These are phyloP conservation scores for Chenopodium quinoa DNA, from an alignment of 148 eudicot species.

Conservation along the genomic window DNA sequence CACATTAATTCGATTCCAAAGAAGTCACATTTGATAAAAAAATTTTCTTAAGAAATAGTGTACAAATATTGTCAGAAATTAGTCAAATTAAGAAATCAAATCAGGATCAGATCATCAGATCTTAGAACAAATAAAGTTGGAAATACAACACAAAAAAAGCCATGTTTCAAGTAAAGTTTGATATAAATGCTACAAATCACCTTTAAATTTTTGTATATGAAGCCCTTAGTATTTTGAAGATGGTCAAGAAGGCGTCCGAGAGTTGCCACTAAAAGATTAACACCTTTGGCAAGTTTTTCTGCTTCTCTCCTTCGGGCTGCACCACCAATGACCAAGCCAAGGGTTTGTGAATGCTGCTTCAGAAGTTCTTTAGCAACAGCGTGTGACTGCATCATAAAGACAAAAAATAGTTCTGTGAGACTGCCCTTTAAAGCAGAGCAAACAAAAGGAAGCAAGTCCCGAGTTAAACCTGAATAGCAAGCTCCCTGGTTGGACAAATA, in stretches of 20 bases:
- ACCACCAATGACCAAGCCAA: slow-evolving; percentile 93
- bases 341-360: slow-evolving; percentile 83
- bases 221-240: slow-evolving; percentile 80
- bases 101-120: too few relatives aligned
- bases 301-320: slow-evolving; percentile 69
- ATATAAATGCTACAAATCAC: slow-evolving; percentile 24
- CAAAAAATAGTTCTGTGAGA: not conserved
- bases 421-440: not conserved
- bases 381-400: slow-evolving; percentile 62
- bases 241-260: slow-evolving; percentile 97
- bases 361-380: slow-evolving; percentile 80
- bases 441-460: not conserved
- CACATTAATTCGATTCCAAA: too few relatives aligned
- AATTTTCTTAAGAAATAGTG: too few relatives aligned
- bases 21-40: too few relatives aligned
- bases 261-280: slow-evolving; percentile 77
- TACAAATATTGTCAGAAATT: too few relatives aligned
- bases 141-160: not conserved
- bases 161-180: not conserved
- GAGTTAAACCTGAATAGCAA: slow-evolving; percentile 80
- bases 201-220: slow-evolving; percentile 69
- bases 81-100: too few relatives aligned
- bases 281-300: slow-evolving; percentile 79
- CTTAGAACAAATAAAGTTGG: not conserved
- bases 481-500: slow-evolving; percentile 95